These are phyloP conservation scores for Solanum hybrid DNA, from an alignment of 305 asterid species.

Conservation along the genomic window DNA sequence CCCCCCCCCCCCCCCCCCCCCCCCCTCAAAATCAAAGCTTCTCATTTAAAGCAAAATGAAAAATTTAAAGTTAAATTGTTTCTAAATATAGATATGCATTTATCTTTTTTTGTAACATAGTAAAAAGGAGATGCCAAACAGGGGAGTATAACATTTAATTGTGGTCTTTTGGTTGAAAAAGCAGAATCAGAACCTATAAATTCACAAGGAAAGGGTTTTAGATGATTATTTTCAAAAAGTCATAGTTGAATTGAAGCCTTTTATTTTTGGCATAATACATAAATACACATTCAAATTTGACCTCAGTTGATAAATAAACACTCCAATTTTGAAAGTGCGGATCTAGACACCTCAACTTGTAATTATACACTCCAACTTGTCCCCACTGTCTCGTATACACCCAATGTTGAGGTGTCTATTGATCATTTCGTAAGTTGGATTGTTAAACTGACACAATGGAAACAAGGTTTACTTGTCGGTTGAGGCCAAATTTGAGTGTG, in stretches of 20 bases:
- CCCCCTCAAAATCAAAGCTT: too few species aligned
- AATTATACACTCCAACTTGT: background rate
- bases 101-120: too few species aligned
- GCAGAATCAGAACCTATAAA: background rate
- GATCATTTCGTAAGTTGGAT: background rate
- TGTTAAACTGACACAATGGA: rapidly evolving
- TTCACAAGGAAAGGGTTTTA: background rate
- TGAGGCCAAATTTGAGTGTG: background rate
- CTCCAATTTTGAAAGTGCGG: background rate
- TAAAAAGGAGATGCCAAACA: too few species aligned
- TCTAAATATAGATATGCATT: background rate
- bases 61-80: background rate
- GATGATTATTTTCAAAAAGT: background rate
- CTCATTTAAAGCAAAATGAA: too few species aligned
- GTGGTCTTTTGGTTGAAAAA: background rate
- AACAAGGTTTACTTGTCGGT: rapidly evolving
- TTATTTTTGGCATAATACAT: background rate
- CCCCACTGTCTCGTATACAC: rapidly evolving
- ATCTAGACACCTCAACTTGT: background rate
- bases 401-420: background rate
- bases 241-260: background rate
- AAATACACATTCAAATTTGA: too few species aligned
- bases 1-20: too few species aligned
- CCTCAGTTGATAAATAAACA: too few species aligned
- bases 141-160: background rate